These are phyloP conservation scores for Diatrype stigma DNA, from an alignment of 2,329 filamentous ascomycete genomes.

Conservation along the genomic window DNA sequence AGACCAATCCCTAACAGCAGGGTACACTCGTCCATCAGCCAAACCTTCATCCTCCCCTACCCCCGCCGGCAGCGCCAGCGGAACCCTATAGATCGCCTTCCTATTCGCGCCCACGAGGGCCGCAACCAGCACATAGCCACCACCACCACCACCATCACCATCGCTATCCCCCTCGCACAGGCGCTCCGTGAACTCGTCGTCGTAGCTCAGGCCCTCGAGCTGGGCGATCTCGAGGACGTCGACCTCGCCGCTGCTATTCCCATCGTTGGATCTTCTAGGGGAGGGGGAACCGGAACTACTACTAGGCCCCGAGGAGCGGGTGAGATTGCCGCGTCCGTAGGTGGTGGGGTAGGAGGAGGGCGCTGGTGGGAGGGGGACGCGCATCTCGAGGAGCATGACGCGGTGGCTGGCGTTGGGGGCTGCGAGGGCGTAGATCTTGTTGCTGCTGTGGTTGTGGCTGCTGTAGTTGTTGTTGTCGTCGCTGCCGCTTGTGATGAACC, in stretches of 20 bases:
- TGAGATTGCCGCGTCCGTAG: conserved; percentile 7
- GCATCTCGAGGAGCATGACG: conserved; percentile 17
- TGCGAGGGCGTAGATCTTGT: conserved; percentile 22
- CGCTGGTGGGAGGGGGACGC: conserved; percentile 20
- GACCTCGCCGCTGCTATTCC: conserved; percentile 1
- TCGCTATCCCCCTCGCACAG: conserved; percentile 1
- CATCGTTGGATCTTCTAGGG: no score
- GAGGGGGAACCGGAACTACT: no score
- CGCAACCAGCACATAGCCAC: conserved; percentile 17
- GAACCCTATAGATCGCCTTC: conserved; percentile 16
- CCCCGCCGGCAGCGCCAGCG: neutral
- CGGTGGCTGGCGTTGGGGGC: neutral
- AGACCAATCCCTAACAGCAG: no score
- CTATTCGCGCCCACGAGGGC: conserved; percentile 17
- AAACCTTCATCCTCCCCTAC: no score
- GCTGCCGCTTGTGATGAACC: neutral
- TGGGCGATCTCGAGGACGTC: conserved; percentile 8
- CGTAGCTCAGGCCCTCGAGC: conserved; percentile 11
- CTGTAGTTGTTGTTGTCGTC: neutral
- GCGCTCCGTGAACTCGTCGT: conserved; percentile 15
- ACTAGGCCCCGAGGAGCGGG: no score
- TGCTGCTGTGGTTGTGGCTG: conserved; percentile 8
- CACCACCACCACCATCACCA: neutral
- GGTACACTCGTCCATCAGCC: no score
- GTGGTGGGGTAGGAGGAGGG: neutral